These are phyloP conservation scores for Phytophthora litchii DNA, from an alignment of 352 stramenopile genomes.

Conservation along the genomic window DNA sequence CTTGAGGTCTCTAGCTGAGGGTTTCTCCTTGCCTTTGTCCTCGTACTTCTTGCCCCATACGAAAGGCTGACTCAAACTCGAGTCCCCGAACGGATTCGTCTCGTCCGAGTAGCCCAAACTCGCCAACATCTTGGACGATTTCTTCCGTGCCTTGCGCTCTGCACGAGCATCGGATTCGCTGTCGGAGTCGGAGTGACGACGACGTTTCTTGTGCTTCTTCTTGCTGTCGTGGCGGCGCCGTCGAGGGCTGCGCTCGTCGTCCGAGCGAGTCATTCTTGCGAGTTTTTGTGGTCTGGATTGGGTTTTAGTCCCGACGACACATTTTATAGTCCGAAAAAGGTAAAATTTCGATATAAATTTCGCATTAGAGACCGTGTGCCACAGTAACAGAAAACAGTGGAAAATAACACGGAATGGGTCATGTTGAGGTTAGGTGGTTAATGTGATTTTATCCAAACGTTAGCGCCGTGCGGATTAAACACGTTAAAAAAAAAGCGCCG, in stretches of 20 bases:
- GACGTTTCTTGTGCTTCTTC: slow-evolving; percentile 47
- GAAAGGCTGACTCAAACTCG: slow-evolving; percentile 97
- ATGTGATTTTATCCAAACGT: too few species aligned
- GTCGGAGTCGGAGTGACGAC: slow-evolving; percentile 28
- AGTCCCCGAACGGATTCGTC: slow-evolving; percentile 98
- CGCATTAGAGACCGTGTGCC: too few species aligned
- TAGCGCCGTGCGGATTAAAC: too few species aligned
- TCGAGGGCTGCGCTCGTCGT: slow-evolving; percentile 10
- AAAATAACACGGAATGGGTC: too few species aligned
- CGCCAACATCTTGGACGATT: slow-evolving; percentile 76
- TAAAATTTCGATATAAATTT: too few species aligned
- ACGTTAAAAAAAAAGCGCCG: too few species aligned
- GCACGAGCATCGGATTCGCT: slow-evolving; percentile 50
- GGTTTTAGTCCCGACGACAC: too few species aligned
- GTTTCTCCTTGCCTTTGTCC: slow-evolving; percentile 19
- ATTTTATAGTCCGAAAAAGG: too few species aligned
- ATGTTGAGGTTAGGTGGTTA: too few species aligned
- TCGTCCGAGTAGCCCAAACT: slow-evolving; percentile 98
- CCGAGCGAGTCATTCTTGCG: slow-evolving; percentile 25
- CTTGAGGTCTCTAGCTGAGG: slow-evolving; percentile 67
- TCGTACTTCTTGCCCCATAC: slow-evolving; percentile 98
- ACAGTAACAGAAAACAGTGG: too few species aligned
- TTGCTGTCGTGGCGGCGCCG: slow-evolving; percentile 23
- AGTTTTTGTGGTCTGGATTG: too few species aligned
- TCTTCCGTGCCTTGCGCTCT: slow-evolving; percentile 68